Conservation (phyloP, 768 basidiomycete genomes). For the Candolleomyces eurysporus region DNA sequence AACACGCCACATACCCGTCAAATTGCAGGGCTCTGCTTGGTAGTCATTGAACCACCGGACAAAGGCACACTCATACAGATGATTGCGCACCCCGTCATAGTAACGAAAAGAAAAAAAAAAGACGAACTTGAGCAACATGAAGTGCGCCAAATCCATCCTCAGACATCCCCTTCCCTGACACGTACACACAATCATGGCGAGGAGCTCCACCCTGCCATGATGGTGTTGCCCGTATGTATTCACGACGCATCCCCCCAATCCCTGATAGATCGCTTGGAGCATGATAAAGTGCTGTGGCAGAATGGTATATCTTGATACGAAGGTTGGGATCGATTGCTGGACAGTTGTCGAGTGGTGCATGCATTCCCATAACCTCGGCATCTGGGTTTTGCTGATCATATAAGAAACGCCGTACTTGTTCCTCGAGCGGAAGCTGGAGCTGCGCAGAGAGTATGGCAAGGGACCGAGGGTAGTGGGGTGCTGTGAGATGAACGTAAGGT, state of each 20-base stretch:
- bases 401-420: neutral
- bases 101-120: slow-evolving; percentile 20
- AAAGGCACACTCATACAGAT: slow-evolving; percentile 25
- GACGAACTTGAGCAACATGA: slow-evolving; percentile 18
- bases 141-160: slow-evolving; percentile 21
- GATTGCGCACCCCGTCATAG: slow-evolving; percentile 9
- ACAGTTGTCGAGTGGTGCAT: neutral
- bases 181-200: slow-evolving; percentile 22
- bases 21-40: slow-evolving; percentile 17
- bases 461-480: neutral
- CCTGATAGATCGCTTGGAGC: slow-evolving; percentile 19
- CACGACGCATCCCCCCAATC: slow-evolving; percentile 15
- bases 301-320: slow-evolving; percentile 2
- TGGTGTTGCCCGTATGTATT: slow-evolving; percentile 22
- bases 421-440: neutral
- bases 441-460: neutral
- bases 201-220: slow-evolving; percentile 14
- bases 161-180: slow-evolving; percentile 6
- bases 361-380: neutral
- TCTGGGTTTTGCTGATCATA: neutral
- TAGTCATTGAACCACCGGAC: slow-evolving; percentile 25
- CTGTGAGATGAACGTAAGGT: neutral
- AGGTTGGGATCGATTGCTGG: neutral
- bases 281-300: slow-evolving; percentile 1
- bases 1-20: slow-evolving; percentile 21